phyloP scores from a whole-genome alignment of 164 flowering plant genomes.

The Magnolia changhungtana region DNA sequence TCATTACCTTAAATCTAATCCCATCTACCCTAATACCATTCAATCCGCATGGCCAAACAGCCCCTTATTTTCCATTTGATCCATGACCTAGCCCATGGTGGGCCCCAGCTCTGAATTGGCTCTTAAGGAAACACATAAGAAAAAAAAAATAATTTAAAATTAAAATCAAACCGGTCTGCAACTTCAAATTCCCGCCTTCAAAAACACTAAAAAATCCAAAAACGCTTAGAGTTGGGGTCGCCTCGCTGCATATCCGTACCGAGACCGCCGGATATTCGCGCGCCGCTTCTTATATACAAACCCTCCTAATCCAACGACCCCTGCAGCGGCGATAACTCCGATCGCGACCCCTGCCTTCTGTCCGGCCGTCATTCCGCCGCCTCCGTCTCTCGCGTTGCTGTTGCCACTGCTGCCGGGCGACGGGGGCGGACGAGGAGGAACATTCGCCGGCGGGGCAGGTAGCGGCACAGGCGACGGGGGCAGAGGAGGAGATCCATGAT shows the following conservation, averaged over 20 bases:
- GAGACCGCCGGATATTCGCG: slow-evolving; percentile 18
- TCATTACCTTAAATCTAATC: no score
- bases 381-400: background rate
- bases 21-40: no score
- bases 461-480: background rate
- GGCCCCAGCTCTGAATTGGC: no score
- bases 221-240: slow-evolving; percentile 10
- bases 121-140: no score
- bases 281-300: slow-evolving; percentile 26
- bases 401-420: background rate
- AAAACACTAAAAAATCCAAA: no score
- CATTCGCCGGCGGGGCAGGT: background rate
- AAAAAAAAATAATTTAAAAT: no score
- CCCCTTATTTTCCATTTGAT: no score
- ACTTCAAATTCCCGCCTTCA: no score
- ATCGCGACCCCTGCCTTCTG: slow-evolving; percentile 23
- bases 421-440: background rate
- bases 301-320: slow-evolving; percentile 12
- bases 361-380: slow-evolving; percentile 18
- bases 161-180: no score
- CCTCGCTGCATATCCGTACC: slow-evolving; percentile 21
- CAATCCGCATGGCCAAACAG: no score
- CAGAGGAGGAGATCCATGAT: background rate
- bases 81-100: no score
- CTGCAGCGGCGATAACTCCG: slow-evolving; percentile 21